A percentile compares a stretch with the other conserved stretches of the same genome.
These are phyloP conservation scores for Kodamaea anthophila DNA, from an alignment of 1,139 yeast species.

Conservation along the genomic window DNA sequence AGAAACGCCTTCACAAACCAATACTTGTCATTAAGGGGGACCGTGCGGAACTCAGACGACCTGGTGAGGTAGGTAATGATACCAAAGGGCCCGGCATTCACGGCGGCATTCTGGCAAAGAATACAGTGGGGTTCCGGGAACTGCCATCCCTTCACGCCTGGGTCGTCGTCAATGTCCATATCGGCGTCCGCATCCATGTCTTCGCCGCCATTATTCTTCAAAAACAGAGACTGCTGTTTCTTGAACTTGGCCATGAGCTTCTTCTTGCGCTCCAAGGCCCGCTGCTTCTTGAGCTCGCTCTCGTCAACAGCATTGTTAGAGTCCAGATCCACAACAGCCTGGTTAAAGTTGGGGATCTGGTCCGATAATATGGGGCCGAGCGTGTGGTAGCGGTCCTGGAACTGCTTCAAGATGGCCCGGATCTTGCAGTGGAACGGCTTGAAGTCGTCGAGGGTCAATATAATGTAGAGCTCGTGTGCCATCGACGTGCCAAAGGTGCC, in stretches of 20 bases:
- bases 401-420: constrained; percentile 43
- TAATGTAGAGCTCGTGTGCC: constrained; percentile 38
- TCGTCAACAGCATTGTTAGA: constrained; percentile 18
- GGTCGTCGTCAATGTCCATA: constrained; percentile 25
- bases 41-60: constrained; percentile 54
- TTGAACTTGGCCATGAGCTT: constrained; percentile 73
- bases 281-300: constrained; percentile 51
- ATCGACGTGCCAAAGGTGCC: constrained; percentile 33
- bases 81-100: constrained; percentile 69
- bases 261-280: constrained; percentile 68
- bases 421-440: constrained; percentile 45
- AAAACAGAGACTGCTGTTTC: constrained; percentile 69
- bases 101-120: constrained; percentile 79
- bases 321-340: constrained; percentile 14
- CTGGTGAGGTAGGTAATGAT: constrained; percentile 55
- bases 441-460: constrained; percentile 36
- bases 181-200: constrained; percentile 17
- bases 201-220: constrained; percentile 40
- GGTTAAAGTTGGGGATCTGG: constrained; percentile 18
- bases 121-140: constrained; percentile 82
- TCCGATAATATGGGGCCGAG: constrained; percentile 16
- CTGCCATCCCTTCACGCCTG: constrained; percentile 44
- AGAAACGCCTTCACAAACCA: constrained; percentile 66
- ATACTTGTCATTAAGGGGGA: constrained; percentile 58
- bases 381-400: constrained; percentile 23